phyloP scores from a whole-genome alignment of 257 asterid species.

The Paraleonurus japonicus region DNA sequence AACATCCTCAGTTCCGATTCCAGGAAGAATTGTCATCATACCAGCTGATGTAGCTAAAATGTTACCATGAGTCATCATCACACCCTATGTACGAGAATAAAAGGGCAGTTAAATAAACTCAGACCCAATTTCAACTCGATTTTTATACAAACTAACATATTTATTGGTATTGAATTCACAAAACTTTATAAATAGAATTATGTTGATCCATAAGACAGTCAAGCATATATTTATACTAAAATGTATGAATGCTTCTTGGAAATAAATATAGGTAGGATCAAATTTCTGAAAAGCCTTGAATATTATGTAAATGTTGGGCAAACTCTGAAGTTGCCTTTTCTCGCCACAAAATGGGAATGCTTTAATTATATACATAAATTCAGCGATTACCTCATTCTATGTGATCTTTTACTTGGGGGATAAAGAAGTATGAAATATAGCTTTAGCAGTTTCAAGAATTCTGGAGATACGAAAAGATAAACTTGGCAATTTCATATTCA shows the following conservation, averaged over 20 bases:
- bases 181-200: slow-evolving; percentile 13
- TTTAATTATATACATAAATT: not conserved
- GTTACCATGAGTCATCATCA: slow-evolving; percentile 95
- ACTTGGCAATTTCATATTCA: not conserved
- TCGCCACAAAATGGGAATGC: no score
- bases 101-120: not conserved
- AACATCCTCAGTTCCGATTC: slow-evolving; percentile 66
- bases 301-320: not conserved
- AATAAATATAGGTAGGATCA: not conserved
- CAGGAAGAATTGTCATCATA: slow-evolving; percentile 81
- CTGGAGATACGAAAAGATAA: not conserved
- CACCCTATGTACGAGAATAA: slow-evolving; percentile 58
- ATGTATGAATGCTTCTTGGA: not conserved
- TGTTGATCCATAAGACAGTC: not conserved
- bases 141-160: not conserved
- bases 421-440: not conserved
- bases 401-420: not conserved
- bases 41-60: slow-evolving; percentile 87
- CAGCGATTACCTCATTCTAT: not conserved
- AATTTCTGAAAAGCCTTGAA: not conserved
- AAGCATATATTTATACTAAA: not conserved
- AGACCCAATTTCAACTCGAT: not conserved
- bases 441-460: not conserved
- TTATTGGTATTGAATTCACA: not conserved
- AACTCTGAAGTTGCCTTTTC: no score